A percentile compares a stretch with the other conserved stretches of the same genome.
Evolutionary conservation across 176 grass and related monocot genomes (phyloP).

Genomic region (Guadua angustifolia): DNA sequence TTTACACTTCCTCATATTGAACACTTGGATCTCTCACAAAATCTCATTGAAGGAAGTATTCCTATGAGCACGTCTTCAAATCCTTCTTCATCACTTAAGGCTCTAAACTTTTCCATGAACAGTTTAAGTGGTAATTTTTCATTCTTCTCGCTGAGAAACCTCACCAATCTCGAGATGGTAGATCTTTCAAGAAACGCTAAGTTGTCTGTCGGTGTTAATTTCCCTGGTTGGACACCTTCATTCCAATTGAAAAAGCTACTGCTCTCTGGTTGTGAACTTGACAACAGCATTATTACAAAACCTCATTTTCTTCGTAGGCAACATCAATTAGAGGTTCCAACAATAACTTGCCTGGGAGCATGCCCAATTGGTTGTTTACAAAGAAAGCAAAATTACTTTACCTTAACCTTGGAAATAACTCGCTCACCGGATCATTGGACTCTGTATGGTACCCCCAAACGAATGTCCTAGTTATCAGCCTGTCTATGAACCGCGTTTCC

Average conservation of each 20-base stretch:
- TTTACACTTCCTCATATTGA: slow-evolving; percentile 21
- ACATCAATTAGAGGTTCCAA: not conserved
- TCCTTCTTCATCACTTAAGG: not conserved
- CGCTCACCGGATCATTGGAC: slow-evolving; percentile 2
- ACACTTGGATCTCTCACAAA: not conserved
- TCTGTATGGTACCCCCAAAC: not conserved
- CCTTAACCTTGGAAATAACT: slow-evolving; percentile 36
- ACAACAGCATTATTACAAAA: not conserved
- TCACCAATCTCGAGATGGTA: not conserved
- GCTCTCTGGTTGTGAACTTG: slow-evolving; percentile 24
- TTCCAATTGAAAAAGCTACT: not conserved
- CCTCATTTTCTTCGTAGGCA: not conserved
- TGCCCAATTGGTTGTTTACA: slow-evolving; percentile 38
- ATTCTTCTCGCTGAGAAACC: too few species aligned
- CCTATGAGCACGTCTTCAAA: not conserved
- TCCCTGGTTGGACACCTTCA: not conserved
- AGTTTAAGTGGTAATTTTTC: not conserved
- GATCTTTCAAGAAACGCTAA: not conserved
- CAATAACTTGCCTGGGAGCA: slow-evolving; percentile 31
- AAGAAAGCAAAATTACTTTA: not conserved
- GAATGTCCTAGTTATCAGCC: not conserved
- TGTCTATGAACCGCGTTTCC: slow-evolving; percentile 17
- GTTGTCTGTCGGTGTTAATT: not conserved
- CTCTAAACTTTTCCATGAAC: not conserved
- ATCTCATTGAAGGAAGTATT: slow-evolving; percentile 34